Conservation (phyloP, 768 basidiomycete genomes). For the Phallus indusiatus region DNA sequence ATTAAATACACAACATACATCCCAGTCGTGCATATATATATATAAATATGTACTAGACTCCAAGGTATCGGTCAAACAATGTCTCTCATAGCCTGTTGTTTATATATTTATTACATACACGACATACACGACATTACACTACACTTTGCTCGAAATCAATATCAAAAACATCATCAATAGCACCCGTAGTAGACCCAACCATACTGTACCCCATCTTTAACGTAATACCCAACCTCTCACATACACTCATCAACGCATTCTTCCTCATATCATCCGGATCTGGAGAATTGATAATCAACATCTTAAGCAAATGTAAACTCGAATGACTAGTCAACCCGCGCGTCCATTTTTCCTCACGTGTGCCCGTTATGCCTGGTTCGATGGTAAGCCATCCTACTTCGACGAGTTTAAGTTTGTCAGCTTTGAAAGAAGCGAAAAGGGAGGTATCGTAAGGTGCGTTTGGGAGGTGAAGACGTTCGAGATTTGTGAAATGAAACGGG, state of each 20-base stretch:
- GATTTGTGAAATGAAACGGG: constrained; percentile 7
- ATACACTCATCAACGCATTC: neutral
- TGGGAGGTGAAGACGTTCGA: constrained; percentile 6
- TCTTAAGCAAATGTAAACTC: neutral
- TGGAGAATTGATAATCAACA: neutral
- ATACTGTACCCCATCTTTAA: neutral
- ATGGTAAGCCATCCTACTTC: constrained; percentile 7
- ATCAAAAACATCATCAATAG: neutral
- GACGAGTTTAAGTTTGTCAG: constrained; percentile 8
- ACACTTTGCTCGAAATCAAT: neutral
- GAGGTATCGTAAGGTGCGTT: constrained; percentile 2
- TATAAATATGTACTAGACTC: too few relatives aligned
- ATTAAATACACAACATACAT: too few relatives aligned
- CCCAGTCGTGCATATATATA: too few relatives aligned
- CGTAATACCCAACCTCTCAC: neutral
- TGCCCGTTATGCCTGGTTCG: neutral
- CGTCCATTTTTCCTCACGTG: constrained; percentile 5
- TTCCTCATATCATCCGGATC: neutral
- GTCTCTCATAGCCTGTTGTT: too few relatives aligned
- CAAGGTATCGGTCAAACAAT: too few relatives aligned
- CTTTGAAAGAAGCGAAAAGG: constrained; percentile 9
- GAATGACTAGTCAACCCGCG: neutral
- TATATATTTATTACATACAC: too few relatives aligned
- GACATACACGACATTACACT: too few relatives aligned
- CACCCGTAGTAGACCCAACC: neutral